Base-by-base conservation (phyloP, 257 asterid genomes). In the Voacanga thouarsii region DNA sequence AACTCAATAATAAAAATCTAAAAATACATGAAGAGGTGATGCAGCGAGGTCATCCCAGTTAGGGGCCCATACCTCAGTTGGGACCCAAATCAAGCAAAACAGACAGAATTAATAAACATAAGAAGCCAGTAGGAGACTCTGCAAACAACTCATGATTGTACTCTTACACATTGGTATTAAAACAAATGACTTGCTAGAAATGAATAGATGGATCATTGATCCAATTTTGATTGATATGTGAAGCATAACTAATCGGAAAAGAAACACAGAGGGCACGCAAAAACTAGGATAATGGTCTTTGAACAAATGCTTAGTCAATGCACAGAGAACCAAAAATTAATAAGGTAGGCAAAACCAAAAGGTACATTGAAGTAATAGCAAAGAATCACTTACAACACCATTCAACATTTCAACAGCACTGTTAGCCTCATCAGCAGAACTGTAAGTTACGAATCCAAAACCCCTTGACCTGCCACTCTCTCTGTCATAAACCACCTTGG, bases 381-480 rank as follows among this genome's bases (percentile, higher is more conserved):
- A 43, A 33, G 75, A 51, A 68, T 28, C 43, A 83, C 94, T 91
- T 85, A 91, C 99, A 79, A 77, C 83, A 66, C 97, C 99, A 78
- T 94, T 89, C 85, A 94, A 72, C n/a, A 89, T 67, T 41, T 81
- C 82, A 67, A 88, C 75, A 10, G 99, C 99, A 44, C 75, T 85
- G 80, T 87, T 85, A 80, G 88, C 97, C 85, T 94, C 99, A 26
- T 86, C 84, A 55, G 94, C 78, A 0, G 94, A 79, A 75, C 86
- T 77, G 80, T 82, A 91, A 16, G 99, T 86, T n/a, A 94, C 99
- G 66, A 94, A 94, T 61, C 99, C 99, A 9, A 92, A 94, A 44
- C 99, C 99, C 89, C 91, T 91, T 43, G 97, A 94, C 78, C 97
- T 86, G 57, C 97, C 97, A 74, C 90, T 92, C 21, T 94, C 97